Conservation (phyloP, 78 protist species). For the Dictyostelium discoideum region DNA sequence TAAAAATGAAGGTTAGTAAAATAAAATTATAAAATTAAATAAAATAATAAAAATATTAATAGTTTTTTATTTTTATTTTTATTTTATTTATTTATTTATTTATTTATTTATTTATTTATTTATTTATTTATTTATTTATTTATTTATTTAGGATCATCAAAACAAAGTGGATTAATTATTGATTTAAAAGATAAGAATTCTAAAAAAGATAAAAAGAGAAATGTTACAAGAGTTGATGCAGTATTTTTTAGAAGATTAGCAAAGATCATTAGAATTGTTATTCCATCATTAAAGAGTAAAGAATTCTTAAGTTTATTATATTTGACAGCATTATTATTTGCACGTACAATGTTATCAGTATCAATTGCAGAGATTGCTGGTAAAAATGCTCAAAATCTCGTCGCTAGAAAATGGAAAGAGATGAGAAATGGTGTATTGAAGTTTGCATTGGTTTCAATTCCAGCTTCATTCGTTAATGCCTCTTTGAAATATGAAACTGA, state of each 20-base stretch:
- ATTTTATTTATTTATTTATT: no score
- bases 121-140: neutral
- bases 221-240: constrained; percentile 70
- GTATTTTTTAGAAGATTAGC: constrained; percentile 75
- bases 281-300: constrained; percentile 70
- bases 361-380: constrained; percentile 84
- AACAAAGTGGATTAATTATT: constrained; percentile 46
- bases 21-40: neutral
- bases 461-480: constrained; percentile 75
- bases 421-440: constrained; percentile 61
- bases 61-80: neutral
- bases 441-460: constrained; percentile 82
- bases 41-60: neutral
- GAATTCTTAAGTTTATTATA: constrained; percentile 68
- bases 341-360: constrained; percentile 82
- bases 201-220: constrained; percentile 17
- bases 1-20: constrained; percentile 13
- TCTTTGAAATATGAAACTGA: constrained; percentile 78
- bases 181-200: constrained; percentile 26
- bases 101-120: no score
- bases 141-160: neutral
- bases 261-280: constrained; percentile 66
- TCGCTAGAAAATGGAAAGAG: constrained; percentile 68
- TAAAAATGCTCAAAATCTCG: constrained; percentile 81
- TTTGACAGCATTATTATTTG: constrained; percentile 60